These are phyloP conservation scores for Liriodendron chinense DNA, from an alignment of 164 flowering plant genomes.

Conservation along the genomic window DNA sequence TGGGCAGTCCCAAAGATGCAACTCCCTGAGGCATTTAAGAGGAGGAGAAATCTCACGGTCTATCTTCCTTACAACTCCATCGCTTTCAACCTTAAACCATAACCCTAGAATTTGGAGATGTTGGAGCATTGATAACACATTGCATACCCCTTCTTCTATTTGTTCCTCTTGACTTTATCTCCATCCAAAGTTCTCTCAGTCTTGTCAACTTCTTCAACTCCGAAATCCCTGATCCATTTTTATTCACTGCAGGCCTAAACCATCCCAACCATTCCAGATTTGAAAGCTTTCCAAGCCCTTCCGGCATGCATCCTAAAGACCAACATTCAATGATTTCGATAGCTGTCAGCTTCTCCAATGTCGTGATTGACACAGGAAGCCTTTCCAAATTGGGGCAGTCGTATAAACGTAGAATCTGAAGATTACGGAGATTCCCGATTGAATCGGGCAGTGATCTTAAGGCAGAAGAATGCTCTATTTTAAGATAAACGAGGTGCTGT, in stretches of 20 bases:
- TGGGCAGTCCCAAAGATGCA: neutral
- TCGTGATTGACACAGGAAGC: neutral
- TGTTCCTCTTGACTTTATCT: neutral
- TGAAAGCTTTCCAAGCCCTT: neutral
- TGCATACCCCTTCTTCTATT: neutral
- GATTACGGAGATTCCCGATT: neutral
- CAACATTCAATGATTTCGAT: neutral
- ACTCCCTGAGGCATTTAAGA: neutral
- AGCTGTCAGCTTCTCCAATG: neutral
- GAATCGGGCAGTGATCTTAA: neutral
- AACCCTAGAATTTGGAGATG: neutral
- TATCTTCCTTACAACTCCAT: neutral
- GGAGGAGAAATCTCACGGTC: neutral
- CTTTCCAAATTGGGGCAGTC: neutral
- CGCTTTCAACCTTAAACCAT: neutral
- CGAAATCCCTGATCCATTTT: neutral
- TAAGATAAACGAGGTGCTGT: neutral
- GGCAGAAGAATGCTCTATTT: neutral
- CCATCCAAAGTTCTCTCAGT: neutral
- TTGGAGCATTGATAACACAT: neutral
- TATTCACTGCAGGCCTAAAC: neutral
- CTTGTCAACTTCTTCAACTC: slow-evolving; percentile 1
- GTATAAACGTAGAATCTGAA: neutral
- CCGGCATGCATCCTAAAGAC: neutral
- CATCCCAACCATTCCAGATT: neutral